phyloP scores from a whole-genome alignment of 441 rosid species.

The Dalechampia spathulata region DNA sequence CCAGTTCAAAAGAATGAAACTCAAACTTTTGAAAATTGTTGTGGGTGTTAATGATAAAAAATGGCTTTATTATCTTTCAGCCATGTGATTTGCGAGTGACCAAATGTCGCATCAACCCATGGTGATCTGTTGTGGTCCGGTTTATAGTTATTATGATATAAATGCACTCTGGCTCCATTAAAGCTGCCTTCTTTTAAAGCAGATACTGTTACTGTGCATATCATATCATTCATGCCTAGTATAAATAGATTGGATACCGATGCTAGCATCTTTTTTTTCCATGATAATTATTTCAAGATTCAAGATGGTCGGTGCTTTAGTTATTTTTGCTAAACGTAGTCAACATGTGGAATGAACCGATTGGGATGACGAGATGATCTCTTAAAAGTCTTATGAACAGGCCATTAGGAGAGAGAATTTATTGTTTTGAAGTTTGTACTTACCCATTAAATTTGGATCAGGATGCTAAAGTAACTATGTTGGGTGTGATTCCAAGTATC shows the following conservation, averaged over 20 bases:
- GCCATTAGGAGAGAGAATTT: background rate
- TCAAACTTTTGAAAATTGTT: background rate
- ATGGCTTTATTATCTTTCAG: background rate
- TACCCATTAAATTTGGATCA: slow-evolving; percentile 25
- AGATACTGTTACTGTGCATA: too few species aligned
- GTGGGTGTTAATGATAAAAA: too few species aligned
- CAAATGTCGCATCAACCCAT: background rate
- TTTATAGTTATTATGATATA: background rate
- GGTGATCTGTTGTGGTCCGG: background rate
- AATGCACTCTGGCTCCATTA: background rate
- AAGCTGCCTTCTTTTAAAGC: background rate
- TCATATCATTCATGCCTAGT: background rate
- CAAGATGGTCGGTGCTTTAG: background rate
- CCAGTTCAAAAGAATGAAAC: background rate
- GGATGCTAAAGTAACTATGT: slow-evolving; percentile 92
- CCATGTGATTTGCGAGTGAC: background rate
- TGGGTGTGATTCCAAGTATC: slow-evolving; percentile 94
- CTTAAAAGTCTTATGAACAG: background rate
- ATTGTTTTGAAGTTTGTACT: background rate
- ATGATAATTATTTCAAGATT: background rate
- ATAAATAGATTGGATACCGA: background rate
- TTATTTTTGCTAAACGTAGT: background rate
- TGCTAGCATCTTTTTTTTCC: background rate
- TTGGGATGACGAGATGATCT: background rate
- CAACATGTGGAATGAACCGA: background rate